Evolutionary conservation across 495 filamentous ascomycete genomes (phyloP).

Genomic region (Choiromyces venosus): DNA sequence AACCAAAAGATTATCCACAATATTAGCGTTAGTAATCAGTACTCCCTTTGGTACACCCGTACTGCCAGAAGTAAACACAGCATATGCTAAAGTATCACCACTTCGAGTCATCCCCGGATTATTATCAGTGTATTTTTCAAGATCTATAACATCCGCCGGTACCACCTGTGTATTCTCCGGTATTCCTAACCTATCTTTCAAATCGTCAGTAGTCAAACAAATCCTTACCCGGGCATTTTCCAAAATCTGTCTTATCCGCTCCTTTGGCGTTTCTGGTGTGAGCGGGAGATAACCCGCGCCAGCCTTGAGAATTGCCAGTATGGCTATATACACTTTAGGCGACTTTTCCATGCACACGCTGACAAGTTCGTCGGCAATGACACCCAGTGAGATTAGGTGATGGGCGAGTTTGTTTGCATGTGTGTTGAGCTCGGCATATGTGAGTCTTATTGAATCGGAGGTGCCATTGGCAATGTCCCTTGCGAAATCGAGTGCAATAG

Average conservation of each 20-base stretch:
- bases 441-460: constrained; percentile 46
- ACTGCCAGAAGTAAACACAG: constrained; percentile 62
- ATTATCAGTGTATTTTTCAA: constrained; percentile 30
- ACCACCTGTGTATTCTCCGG: constrained; percentile 38
- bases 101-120: constrained; percentile 44
- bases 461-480: constrained; percentile 43
- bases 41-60: constrained; percentile 67
- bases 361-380: constrained; percentile 52
- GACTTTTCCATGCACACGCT: constrained; percentile 69
- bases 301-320: constrained; percentile 65
- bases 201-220: constrained; percentile 35
- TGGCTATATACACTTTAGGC: constrained; percentile 59
- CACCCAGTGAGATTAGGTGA: constrained; percentile 48
- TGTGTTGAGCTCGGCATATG: constrained; percentile 59
- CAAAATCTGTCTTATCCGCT: constrained; percentile 54
- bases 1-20: constrained; percentile 61
- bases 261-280: constrained; percentile 56
- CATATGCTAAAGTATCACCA: constrained; percentile 49
- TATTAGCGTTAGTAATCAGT: constrained; percentile 60
- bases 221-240: constrained; percentile 48
- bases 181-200: constrained; percentile 19
- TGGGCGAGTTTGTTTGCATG: constrained; percentile 61
- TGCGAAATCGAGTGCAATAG: constrained; percentile 58
- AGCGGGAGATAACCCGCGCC: constrained; percentile 72
- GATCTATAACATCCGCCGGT: constrained; percentile 44